A percentile compares a stretch with the other conserved stretches of the same genome.
Conservation (phyloP, 495 filamentous ascomycete species). For the Cudoniella acicularis region DNA sequence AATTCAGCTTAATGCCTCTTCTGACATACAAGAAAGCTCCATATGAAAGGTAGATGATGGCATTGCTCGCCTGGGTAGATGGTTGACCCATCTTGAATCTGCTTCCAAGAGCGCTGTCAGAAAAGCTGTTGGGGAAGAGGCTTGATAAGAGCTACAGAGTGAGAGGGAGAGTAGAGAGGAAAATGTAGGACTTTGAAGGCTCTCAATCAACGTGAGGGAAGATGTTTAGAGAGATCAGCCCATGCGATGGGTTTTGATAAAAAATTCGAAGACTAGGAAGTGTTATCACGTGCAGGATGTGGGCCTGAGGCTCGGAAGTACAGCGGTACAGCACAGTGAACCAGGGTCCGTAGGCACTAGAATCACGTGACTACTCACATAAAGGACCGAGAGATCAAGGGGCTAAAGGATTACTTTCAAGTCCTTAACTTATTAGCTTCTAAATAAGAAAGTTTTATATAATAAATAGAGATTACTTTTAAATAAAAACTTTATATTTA, state of each 20-base stretch:
- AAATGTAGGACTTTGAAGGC: neutral
- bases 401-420: no score
- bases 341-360: no score
- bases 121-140: neutral
- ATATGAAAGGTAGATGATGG: slow-evolving; percentile 72
- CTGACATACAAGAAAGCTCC: slow-evolving; percentile 61
- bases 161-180: neutral
- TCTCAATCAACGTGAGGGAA: neutral
- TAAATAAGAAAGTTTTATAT: no score
- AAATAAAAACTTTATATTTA: no score
- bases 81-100: slow-evolving; percentile 57
- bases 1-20: neutral
- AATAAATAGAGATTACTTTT: no score
- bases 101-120: neutral
- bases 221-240: neutral
- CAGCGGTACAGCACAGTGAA: no score
- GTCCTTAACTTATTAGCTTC: no score
- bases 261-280: neutral
- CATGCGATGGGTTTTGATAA: neutral
- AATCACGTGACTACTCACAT: no score
- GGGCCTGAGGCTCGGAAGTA: no score
- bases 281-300: no score
- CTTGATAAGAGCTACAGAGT: neutral
- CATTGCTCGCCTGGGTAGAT: slow-evolving; percentile 67
- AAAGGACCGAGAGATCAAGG: no score